Percentiles rank a stretch among this genome's conserved stretches.
phyloP scores from a whole-genome alignment of 257 asterid genomes.

The Ballota nigra region DNA sequence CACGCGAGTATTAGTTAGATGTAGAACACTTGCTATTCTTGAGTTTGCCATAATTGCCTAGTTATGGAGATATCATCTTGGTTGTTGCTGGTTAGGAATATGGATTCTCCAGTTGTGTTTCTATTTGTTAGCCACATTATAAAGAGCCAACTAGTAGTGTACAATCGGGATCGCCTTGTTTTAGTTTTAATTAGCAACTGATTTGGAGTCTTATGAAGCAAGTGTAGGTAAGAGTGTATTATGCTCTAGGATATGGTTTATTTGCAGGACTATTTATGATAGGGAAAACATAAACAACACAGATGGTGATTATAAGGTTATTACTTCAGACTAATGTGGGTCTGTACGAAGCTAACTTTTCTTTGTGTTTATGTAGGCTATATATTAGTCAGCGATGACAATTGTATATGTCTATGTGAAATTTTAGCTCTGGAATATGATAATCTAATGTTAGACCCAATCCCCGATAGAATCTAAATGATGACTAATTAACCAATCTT shows the following conservation, averaged over 20 bases:
- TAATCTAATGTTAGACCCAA: not conserved
- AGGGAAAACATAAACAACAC: not conserved
- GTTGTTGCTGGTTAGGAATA: not conserved
- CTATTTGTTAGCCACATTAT: not conserved
- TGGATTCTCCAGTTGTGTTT: not conserved
- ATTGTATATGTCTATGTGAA: not conserved
- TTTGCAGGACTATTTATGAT: no score
- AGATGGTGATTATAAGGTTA: not conserved
- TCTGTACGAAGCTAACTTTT: not conserved
- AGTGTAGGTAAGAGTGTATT: not conserved
- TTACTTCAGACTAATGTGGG: not conserved
- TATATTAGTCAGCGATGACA: not conserved
- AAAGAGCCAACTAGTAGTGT: not conserved
- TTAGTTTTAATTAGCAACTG: not conserved
- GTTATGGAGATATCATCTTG: not conserved
- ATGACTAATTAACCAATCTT: not conserved
- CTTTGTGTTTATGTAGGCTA: not conserved
- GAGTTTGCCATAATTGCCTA: not conserved
- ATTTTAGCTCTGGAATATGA: not conserved
- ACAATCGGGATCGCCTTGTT: not conserved
- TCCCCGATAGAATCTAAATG: not conserved
- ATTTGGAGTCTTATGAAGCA: not conserved
- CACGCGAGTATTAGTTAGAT: not conserved
- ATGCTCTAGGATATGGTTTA: not conserved
- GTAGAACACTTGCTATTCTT: constrained; percentile 6